These are phyloP conservation scores for Suillus weaverae DNA, from an alignment of 768 basidiomycete species.

Conservation along the genomic window DNA sequence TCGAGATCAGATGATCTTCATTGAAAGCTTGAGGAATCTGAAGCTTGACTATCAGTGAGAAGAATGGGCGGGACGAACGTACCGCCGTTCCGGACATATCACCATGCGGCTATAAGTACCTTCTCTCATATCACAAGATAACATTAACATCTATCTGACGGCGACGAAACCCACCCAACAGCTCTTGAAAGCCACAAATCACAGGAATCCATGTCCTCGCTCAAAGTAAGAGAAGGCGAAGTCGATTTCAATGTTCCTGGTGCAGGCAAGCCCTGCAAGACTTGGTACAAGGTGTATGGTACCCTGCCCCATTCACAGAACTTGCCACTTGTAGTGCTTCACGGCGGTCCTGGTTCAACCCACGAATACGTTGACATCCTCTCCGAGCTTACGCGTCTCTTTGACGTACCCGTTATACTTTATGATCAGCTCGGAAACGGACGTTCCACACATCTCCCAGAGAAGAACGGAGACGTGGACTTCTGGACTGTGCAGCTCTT, in stretches of 20 bases:
- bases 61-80: background rate
- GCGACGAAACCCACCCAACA: background rate
- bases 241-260: conserved; percentile 25
- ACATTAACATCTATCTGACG: background rate
- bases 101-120: background rate
- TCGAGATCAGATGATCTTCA: background rate
- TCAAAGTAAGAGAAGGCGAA: conserved; percentile 35
- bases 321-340: conserved; percentile 49
- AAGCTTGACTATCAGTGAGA: background rate
- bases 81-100: background rate
- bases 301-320: conserved; percentile 35
- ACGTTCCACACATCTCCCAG: conserved; percentile 52
- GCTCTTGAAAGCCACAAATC: background rate
- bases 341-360: conserved; percentile 54
- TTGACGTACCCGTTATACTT: conserved; percentile 47
- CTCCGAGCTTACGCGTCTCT: conserved; percentile 36
- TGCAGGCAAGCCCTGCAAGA: conserved; percentile 38
- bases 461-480: conserved; percentile 39
- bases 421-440: conserved; percentile 61
- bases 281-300: conserved; percentile 54
- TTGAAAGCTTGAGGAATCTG: background rate
- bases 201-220: conserved; percentile 21
- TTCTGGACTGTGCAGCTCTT: conserved; percentile 57
- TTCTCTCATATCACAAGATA: background rate
- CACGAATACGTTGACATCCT: conserved; percentile 42